Conservation (phyloP, 2,329 filamentous ascomycete genomes). For the Colletotrichum noveboracense region DNA sequence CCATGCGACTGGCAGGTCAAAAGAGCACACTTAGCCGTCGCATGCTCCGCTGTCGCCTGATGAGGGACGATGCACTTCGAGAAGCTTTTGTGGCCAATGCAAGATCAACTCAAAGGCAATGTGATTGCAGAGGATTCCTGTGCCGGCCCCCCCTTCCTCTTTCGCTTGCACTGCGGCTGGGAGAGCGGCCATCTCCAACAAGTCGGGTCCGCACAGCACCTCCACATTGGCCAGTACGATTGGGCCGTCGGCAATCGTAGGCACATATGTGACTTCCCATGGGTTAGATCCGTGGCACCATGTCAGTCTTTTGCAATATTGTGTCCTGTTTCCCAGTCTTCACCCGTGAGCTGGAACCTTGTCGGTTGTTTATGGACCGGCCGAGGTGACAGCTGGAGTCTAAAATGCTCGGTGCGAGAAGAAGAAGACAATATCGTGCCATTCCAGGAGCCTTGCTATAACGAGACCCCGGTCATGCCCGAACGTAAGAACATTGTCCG, state of each 20-base stretch:
- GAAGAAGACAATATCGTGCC: neutral
- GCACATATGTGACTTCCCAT: slow-evolving; percentile 33
- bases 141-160: neutral
- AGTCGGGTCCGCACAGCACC: slow-evolving; percentile 9
- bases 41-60: slow-evolving; percentile 7
- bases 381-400: neutral
- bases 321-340: neutral
- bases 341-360: neutral
- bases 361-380: neutral
- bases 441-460: neutral
- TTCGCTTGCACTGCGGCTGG: neutral
- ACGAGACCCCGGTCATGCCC: neutral
- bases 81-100: neutral
- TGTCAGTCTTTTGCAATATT: neutral
- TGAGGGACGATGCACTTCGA: neutral
- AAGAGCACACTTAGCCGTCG: neutral
- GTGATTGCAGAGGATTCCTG: neutral
- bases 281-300: slow-evolving; percentile 32
- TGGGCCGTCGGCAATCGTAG: slow-evolving; percentile 30
- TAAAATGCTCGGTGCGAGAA: slow-evolving; percentile 8
- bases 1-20: neutral
- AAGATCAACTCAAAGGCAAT: neutral
- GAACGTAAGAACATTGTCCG: neutral
- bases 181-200: neutral
- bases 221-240: neutral